Conservation (phyloP, 2,329 filamentous ascomycete species). For the Cercospora sp. region DNA sequence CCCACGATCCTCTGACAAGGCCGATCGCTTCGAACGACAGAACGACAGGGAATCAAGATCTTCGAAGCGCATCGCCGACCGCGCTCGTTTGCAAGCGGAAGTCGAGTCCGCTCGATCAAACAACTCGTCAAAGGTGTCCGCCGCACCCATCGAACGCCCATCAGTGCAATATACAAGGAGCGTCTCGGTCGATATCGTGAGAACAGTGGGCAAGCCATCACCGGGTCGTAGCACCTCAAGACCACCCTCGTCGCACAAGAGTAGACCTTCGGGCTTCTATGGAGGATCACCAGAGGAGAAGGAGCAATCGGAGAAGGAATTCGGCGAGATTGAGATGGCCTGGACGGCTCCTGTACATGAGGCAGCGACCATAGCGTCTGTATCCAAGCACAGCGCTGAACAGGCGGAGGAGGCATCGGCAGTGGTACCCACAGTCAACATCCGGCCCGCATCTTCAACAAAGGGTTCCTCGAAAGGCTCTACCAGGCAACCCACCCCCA, state of each 20-base stretch:
- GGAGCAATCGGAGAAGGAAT: background rate
- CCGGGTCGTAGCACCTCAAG: background rate
- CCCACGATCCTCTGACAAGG: background rate
- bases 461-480: background rate
- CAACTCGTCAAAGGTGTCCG: background rate
- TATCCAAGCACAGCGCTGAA: background rate
- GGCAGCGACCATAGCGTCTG: background rate
- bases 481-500: background rate
- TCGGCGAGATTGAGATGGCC: slow-evolving; percentile 3
- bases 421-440: background rate
- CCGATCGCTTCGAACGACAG: background rate
- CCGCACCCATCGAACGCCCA: background rate
- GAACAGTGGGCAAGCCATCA: background rate
- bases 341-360: background rate
- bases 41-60: slow-evolving; percentile 1
- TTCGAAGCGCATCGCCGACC: slow-evolving; percentile 2
- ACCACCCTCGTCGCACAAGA: background rate
- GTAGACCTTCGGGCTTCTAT: background rate
- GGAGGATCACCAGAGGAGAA: background rate
- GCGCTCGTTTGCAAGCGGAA: slow-evolving; percentile 12
- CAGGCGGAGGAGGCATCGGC: background rate
- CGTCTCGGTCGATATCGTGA: background rate
- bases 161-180: background rate
- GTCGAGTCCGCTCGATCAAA: slow-evolving; percentile 16
- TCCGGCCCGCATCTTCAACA: background rate